phyloP scores from a whole-genome alignment of 1,284 basidiomycete genomes.

The Austroboletus novae-zelandiae region DNA sequence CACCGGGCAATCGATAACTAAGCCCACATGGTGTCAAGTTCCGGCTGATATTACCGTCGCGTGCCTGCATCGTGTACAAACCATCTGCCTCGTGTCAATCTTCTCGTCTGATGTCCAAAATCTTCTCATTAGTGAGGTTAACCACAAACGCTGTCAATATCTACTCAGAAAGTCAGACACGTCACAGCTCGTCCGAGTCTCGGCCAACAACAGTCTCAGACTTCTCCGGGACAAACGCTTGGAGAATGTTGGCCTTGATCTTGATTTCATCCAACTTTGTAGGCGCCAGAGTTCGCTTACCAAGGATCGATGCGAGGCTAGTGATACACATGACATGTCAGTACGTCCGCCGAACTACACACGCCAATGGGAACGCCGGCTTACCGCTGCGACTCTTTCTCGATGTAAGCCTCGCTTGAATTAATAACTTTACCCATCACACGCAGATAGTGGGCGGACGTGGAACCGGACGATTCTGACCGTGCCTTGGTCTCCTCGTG shows the following conservation, averaged over 20 bases:
- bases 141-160: conserved; percentile 13
- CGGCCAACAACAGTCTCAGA: conserved; percentile 35
- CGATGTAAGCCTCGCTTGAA: conserved; percentile 74
- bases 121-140: conserved; percentile 22
- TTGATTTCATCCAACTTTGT: conserved; percentile 92
- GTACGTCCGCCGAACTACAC: not conserved
- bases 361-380: conserved; percentile 24
- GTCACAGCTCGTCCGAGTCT: conserved; percentile 38
- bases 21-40: conserved; percentile 25
- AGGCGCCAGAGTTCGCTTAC: conserved; percentile 70
- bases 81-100: conserved; percentile 22
- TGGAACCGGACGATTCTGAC: conserved; percentile 44
- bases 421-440: conserved; percentile 88
- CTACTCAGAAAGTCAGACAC: conserved; percentile 10
- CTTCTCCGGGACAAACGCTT: conserved; percentile 61
- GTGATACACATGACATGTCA: conserved; percentile 11
- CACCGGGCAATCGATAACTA: conserved; percentile 19
- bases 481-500: conserved; percentile 59
- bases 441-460: conserved; percentile 82
- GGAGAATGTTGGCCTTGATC: conserved; percentile 86
- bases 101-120: conserved; percentile 4
- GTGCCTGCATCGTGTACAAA: conserved; percentile 29
- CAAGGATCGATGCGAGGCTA: conserved; percentile 68
- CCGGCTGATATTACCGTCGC: conserved; percentile 12
- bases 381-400: conserved; percentile 85